Evolutionary conservation across 2,329 filamentous ascomycete genomes (phyloP), one percentile per base, ranked within the genome.

Genomic region (Verticillium albo-atrum): DNA sequence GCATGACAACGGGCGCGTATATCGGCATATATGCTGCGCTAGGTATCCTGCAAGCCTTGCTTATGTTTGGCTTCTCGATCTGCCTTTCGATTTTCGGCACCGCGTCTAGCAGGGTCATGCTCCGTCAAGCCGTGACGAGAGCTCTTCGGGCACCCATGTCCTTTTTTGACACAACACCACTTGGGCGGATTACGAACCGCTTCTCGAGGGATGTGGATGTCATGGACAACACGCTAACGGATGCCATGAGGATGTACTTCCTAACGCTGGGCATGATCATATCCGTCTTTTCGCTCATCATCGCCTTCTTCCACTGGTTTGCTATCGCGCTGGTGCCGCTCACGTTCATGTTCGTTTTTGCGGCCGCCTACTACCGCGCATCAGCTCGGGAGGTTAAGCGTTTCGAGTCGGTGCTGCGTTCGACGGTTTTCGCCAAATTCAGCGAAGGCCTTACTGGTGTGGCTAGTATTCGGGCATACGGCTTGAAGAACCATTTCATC

Each of bases 151-250:
- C 86, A 3, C 86, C 86, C n/a, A 88, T 89, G 92, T 89, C 90
- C 4, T 98, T 98, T 77, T 98, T 98, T 76, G 95, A 99, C 68
- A 98, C 95, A 0, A 98, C 95, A 1, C 95, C 95, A 0, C 82
- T 98, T 1, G 95, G 95, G 23, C 89, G 94, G 37, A 97, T 98
- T 72, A 97, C 92, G 25, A 98, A 98, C 72, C 90, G 95, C 17
- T 98, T 98, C 75, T 96, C 92, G 32, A 89, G 94, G 66, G 95
- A 99, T 69, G 90, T 98, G 47, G 92, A 97, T 69, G 91, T 95
- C 59, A 96, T 98, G 92, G 95, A 98, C 76, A 97, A 97, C 72
- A 91, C 88, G 60, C 77, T 97, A 51, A 89, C 89, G 0, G 94
- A 97, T 68, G 89, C 91, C 3, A 91, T 97, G 75, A 87, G 94